These are phyloP conservation scores for Telfairia occidentalis DNA, from an alignment of 331 rosid genomes.

Conservation along the genomic window DNA sequence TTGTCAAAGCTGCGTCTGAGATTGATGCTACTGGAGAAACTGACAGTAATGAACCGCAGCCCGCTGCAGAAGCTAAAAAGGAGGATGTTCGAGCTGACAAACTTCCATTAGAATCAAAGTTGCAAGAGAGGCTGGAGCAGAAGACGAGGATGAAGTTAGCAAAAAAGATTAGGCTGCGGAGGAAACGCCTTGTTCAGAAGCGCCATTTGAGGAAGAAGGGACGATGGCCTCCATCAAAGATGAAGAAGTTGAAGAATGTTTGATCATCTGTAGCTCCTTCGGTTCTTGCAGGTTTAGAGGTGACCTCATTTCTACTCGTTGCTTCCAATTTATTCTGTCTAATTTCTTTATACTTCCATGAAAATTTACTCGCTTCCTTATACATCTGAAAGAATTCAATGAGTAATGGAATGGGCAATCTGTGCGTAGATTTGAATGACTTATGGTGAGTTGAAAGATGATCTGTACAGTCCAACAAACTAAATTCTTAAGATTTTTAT, in stretches of 20 bases:
- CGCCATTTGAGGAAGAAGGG: conserved; percentile 77
- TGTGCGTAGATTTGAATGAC: background rate
- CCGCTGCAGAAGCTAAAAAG: conserved; percentile 26
- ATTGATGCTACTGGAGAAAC: conserved; percentile 26
- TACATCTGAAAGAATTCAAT: background rate
- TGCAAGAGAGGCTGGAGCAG: conserved; percentile 65
- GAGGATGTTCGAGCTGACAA: conserved; percentile 42
- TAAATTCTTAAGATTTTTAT: background rate
- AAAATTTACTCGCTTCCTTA: background rate
- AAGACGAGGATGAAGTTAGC: conserved; percentile 69
- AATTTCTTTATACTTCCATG: background rate
- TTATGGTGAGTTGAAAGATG: background rate
- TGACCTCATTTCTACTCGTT: conserved; percentile 5
- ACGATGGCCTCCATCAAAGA: conserved; percentile 90
- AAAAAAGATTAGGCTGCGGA: conserved; percentile 67
- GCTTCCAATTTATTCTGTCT: background rate
- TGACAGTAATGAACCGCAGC: conserved; percentile 19
- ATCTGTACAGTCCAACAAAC: conserved; percentile 3
- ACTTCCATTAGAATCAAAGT: conserved; percentile 85
- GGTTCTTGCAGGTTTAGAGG: conserved; percentile 26
- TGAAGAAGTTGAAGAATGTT: conserved; percentile 78
- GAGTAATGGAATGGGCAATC: background rate
- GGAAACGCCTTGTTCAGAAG: conserved; percentile 69
- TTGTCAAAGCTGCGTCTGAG: conserved; percentile 36
- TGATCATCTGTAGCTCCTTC: conserved; percentile 35